Evolutionary conservation across 352 stramenopile species (phyloP).

Genomic region (Pythium sp.): DNA sequence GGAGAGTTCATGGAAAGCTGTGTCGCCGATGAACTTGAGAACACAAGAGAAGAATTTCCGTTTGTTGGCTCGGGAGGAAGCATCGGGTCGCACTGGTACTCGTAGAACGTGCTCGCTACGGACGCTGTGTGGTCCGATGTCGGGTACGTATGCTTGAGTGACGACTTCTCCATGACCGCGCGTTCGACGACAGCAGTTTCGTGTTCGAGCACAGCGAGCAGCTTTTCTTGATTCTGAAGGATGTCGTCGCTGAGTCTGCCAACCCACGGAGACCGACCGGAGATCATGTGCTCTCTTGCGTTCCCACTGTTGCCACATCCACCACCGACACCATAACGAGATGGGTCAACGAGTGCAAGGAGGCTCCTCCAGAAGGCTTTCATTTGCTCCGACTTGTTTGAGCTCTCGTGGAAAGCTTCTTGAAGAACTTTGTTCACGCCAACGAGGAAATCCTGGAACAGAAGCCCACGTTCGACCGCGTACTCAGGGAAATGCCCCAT

Average conservation of each 20-base stretch:
- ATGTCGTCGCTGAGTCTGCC: conserved; percentile 75
- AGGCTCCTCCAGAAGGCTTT: conserved; percentile 59
- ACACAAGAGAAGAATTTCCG: background rate
- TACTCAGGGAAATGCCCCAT: conserved; percentile 36
- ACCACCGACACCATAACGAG: conserved; percentile 7
- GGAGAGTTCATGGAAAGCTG: background rate
- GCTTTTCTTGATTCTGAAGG: conserved; percentile 77
- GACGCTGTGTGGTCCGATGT: conserved; percentile 23
- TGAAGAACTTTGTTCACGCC: conserved; percentile 43
- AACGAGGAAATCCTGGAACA: conserved; percentile 58
- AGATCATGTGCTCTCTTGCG: conserved; percentile 13
- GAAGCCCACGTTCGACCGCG: conserved; percentile 38
- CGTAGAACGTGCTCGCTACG: conserved; percentile 36
- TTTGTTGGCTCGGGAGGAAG: conserved; percentile 33
- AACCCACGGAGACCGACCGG: conserved; percentile 38
- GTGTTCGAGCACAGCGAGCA: conserved; percentile 72
- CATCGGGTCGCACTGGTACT: conserved; percentile 65
- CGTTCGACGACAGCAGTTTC: conserved; percentile 76
- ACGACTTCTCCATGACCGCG: conserved; percentile 78
- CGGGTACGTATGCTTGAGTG: conserved; percentile 65
- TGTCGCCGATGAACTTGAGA: background rate
- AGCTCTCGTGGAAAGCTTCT: conserved; percentile 29
- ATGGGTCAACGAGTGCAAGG: conserved; percentile 27
- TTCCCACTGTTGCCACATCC: background rate
- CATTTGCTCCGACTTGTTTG: conserved; percentile 31